Evolutionary conservation across 768 basidiomycete genomes (phyloP), one percentile per base, ranked within the genome.

Genomic region (Lyophyllum shimeji): DNA sequence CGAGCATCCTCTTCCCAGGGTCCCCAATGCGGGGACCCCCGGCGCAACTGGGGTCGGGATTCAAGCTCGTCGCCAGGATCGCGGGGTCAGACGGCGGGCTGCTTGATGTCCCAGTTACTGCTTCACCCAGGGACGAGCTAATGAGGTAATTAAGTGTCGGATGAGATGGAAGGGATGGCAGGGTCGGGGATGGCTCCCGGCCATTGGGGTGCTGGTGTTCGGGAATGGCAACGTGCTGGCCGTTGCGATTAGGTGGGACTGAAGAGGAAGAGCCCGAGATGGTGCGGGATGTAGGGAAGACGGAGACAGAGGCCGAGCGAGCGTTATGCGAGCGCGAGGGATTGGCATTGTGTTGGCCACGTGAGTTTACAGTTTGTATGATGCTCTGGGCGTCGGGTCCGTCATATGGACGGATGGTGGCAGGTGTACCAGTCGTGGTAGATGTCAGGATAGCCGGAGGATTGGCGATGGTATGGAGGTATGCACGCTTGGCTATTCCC

Each of bases 361-460:
- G 85, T 46, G 89, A 68, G 69, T 93, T 93, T 59, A 93, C 91
- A 43, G 78, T 87, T 63, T 90, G 87, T 60, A 94, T 94, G 69
- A 93, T 86, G 53, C 66, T 71, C 66, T 95, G 91, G 7, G 95
- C 95, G 71, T 99, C 96, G 42, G 93, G 82, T 1, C 93, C 94
- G 69, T 95, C 95, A 74, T 98, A 99, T 1, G 97, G 95, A 63
- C 82, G 82, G 72, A 99, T 91, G 53, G 76, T 76, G 18, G 87
- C 86, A 18, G 78, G 66, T 46, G 72, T 69, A 33, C 81, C 82
- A 58, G 77, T 75, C 34, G 34, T 37, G 43, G 78, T 70, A 3
- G 86, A 81, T 29, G 82, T 81, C 58, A 94, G 78, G 59, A 85
- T 80, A 58, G 86, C 68, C 44, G 89, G 93, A 57, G 88, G 94